A percentile compares a stretch with the other conserved stretches of the same genome.
Conservation (phyloP, 305 asterid species). For the Plantago coronopus region DNA sequence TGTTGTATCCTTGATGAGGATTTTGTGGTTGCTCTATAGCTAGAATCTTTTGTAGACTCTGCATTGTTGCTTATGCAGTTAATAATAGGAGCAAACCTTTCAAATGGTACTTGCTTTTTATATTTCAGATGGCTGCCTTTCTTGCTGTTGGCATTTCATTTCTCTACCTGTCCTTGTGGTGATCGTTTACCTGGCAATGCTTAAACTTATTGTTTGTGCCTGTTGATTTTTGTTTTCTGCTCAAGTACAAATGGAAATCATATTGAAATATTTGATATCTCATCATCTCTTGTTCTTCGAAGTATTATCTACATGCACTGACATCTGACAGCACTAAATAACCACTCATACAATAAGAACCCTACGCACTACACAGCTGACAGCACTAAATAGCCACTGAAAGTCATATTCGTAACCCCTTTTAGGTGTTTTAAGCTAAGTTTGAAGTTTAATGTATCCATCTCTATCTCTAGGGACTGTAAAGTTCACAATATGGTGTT, state of each 20-base stretch:
- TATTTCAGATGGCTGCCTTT: conserved; percentile 14
- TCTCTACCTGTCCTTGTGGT: background rate
- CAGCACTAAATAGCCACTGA: too few relatives aligned
- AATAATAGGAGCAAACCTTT: conserved; percentile 40
- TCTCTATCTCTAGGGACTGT: too few relatives aligned
- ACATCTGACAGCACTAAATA: too few relatives aligned
- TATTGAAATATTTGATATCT: background rate
- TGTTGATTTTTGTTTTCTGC: background rate
- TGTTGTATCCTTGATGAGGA: conserved; percentile 38
- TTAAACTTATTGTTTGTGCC: conserved; percentile 1
- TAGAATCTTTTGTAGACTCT: conserved; percentile 30
- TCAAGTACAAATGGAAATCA: background rate
- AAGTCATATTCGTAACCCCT: too few relatives aligned
- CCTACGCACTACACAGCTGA: too few relatives aligned
- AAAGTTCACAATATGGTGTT: too few relatives aligned
- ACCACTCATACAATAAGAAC: too few relatives aligned
- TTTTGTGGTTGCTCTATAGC: conserved; percentile 25
- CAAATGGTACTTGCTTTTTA: conserved; percentile 20
- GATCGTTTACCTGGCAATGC: conserved; percentile 6
- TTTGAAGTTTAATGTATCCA: too few relatives aligned
- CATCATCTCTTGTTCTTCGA: too few relatives aligned
- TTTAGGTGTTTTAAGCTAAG: too few relatives aligned
- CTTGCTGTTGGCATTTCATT: background rate
- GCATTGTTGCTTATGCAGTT: conserved; percentile 35
- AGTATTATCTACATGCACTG: too few relatives aligned